A percentile compares a stretch with the other conserved stretches of the same genome.
These are phyloP conservation scores for Leucocoprinus sp. DNA, from an alignment of 768 basidiomycete species.

Conservation along the genomic window DNA sequence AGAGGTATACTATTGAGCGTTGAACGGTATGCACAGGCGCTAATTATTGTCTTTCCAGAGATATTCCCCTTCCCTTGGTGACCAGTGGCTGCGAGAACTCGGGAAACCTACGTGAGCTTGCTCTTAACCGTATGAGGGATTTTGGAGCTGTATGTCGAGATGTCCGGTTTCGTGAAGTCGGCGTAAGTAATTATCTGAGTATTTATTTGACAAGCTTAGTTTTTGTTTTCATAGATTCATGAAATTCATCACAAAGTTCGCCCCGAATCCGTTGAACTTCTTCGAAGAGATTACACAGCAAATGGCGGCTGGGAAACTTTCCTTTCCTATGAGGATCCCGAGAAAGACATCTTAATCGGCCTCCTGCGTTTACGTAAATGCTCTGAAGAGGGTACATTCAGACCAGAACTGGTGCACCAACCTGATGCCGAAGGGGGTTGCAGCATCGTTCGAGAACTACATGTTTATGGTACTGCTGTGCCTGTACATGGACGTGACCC, in stretches of 20 bases:
- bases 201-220: background rate
- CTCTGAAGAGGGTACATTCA: conserved; percentile 94
- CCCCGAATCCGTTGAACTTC: conserved; percentile 90
- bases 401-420: conserved; percentile 76
- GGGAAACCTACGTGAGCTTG: conserved; percentile 93
- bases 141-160: conserved; percentile 97
- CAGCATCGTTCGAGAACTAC: conserved; percentile 91
- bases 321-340: conserved; percentile 97
- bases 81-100: conserved; percentile 97
- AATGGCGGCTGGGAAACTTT: conserved; percentile 99
- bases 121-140: conserved; percentile 96
- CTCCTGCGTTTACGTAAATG: conserved; percentile 89
- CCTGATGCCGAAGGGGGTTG: conserved; percentile 70
- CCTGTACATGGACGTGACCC: conserved; percentile 96
- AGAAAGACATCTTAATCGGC: conserved; percentile 92
- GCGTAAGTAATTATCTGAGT: conserved; percentile 37
- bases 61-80: conserved; percentile 94
- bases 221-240: conserved; percentile 62
- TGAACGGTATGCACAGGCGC: background rate
- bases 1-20: conserved; percentile 47
- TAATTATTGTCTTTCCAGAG: conserved; percentile 37
- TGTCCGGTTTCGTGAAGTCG: conserved; percentile 96
- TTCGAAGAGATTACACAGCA: conserved; percentile 91
- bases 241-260: conserved; percentile 98
- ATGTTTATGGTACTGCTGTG: conserved; percentile 97